A percentile compares a stretch with the other conserved stretches of the same genome.
phyloP scores from a whole-genome alignment of 1,139 yeast genomes.

The Keqinozyma sinolaborantium region DNA sequence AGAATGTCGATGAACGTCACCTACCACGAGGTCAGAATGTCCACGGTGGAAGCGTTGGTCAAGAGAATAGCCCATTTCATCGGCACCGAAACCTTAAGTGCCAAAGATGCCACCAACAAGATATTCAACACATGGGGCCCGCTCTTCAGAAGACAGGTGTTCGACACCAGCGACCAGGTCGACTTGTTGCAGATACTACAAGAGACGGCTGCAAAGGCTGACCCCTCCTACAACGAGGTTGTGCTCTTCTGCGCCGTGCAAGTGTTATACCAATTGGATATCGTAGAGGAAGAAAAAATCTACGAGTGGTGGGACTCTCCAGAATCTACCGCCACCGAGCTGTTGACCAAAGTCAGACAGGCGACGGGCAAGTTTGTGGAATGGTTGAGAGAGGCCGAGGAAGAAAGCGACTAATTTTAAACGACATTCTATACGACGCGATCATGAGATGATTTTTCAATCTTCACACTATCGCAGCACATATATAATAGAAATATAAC shows the following conservation, averaged over 20 bases:
- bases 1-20: conserved; percentile 97
- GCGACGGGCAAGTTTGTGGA: conserved; percentile 72
- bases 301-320: conserved; percentile 73
- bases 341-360: conserved; percentile 45
- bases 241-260: conserved; percentile 63
- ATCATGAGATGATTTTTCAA: conserved; percentile 1
- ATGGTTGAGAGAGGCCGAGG: conserved; percentile 89
- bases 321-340: conserved; percentile 38
- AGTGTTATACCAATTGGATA: conserved; percentile 73
- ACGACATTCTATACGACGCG: conserved; percentile 1
- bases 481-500: conserved; percentile 3
- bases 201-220: conserved; percentile 34
- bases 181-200: conserved; percentile 68
- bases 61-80: conserved; percentile 68
- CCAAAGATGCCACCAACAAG: conserved; percentile 71
- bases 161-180: conserved; percentile 71
- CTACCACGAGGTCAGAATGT: conserved; percentile 85
- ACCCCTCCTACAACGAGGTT: conserved; percentile 37
- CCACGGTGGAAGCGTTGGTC: conserved; percentile 72
- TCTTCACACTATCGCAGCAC: neutral
- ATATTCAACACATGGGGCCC: conserved; percentile 78
- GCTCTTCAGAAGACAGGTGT: conserved; percentile 77
- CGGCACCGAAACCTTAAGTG: conserved; percentile 69
- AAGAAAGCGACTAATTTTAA: conserved; percentile 67
- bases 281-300: conserved; percentile 77